Evolutionary conservation across 192 early-diverging fungal species (phyloP).

Genomic region (Coemansia reversa): DNA sequence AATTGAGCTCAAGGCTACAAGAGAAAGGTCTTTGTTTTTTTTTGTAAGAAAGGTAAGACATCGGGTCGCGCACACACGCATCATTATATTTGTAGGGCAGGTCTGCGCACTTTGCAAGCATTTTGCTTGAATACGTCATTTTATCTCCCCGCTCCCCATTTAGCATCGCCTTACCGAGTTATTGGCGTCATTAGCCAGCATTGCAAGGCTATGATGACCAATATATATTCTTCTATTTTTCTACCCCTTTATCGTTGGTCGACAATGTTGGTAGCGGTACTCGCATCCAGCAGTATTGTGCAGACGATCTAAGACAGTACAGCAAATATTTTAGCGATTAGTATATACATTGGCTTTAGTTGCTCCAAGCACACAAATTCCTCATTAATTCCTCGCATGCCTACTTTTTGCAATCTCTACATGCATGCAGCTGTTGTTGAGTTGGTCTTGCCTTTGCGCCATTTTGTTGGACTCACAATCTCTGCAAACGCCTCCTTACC

Average conservation of each 20-base stretch:
- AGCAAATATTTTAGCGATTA: background rate
- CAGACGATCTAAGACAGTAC: background rate
- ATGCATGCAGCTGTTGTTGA: background rate
- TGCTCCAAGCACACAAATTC: background rate
- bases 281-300: background rate
- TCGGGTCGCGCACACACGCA: background rate
- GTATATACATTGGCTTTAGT: background rate
- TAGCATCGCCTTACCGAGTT: background rate
- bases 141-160: background rate
- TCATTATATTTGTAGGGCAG: background rate
- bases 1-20: background rate
- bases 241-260: background rate
- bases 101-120: background rate
- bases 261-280: background rate
- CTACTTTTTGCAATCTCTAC: background rate
- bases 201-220: background rate
- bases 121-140: background rate
- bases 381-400: background rate
- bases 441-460: background rate
- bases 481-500: background rate
- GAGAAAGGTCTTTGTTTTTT: background rate
- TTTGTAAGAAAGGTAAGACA: background rate
- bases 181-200: background rate
- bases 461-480: background rate
- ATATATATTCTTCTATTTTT: background rate